Evolutionary conservation across 768 basidiomycete species (phyloP).

Genomic region (Dioszegia crocea): DNA sequence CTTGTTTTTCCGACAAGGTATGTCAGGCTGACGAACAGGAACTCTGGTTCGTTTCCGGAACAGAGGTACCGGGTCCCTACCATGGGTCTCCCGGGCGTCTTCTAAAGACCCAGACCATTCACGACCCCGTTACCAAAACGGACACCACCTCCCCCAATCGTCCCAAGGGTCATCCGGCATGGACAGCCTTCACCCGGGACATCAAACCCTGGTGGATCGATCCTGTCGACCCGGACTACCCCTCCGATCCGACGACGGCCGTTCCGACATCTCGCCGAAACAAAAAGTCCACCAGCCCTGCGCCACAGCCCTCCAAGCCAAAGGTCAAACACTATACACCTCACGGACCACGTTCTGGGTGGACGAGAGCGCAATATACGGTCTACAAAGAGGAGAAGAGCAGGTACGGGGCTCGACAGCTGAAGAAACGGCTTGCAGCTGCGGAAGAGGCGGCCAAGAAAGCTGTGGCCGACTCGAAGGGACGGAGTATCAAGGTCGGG

Average conservation of each 20-base stretch:
- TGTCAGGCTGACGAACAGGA: background rate
- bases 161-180: background rate
- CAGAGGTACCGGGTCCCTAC: background rate
- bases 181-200: background rate
- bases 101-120: no score
- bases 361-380: constrained; percentile 23
- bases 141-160: background rate
- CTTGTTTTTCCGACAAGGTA: background rate
- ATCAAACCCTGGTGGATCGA: background rate
- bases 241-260: background rate
- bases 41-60: background rate
- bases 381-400: constrained; percentile 28
- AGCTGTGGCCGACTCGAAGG: background rate
- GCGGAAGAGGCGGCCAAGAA: background rate
- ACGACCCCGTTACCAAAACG: background rate
- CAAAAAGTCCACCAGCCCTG: no score
- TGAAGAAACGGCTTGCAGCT: no score
- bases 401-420: background rate
- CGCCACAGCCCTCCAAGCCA: no score
- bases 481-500: background rate
- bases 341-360: constrained; percentile 7
- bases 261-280: no score
- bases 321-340: constrained; percentile 7
- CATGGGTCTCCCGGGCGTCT: background rate
- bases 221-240: background rate